Conservation (phyloP, 257 asterid species). For the Solanum habrochaites region DNA sequence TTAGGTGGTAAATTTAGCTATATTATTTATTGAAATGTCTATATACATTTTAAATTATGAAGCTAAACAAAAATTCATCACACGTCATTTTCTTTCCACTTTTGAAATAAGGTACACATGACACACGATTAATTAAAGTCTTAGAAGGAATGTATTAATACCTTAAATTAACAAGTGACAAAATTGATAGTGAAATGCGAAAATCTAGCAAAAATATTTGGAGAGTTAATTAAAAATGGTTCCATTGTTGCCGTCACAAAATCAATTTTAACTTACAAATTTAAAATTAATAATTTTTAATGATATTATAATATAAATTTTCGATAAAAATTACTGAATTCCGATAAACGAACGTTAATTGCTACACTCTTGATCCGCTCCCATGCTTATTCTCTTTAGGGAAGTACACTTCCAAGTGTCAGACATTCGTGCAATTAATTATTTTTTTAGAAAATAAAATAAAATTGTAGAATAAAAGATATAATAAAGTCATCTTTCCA, state of each 20-base stretch:
- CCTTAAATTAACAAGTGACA: background rate
- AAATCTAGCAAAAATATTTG: background rate
- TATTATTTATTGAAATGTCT: background rate
- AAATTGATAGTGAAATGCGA: background rate
- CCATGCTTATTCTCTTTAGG: background rate
- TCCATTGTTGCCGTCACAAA: background rate
- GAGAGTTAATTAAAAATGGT: background rate
- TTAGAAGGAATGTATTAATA: background rate
- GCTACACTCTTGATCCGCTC: background rate
- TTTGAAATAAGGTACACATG: background rate
- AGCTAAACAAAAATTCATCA: background rate
- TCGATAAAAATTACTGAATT: background rate
- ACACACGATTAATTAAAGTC: background rate
- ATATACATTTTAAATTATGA: background rate
- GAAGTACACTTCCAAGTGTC: background rate
- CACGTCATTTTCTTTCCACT: background rate
- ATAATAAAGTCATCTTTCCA: background rate
- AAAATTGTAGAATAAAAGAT: background rate
- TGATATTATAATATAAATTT: too few relatives aligned
- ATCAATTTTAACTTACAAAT: background rate
- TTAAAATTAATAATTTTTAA: background rate
- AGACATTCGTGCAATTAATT: background rate
- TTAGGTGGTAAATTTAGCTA: background rate
- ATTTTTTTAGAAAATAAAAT: background rate
- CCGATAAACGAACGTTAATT: accelerated